Percentiles rank a stretch among this genome's conserved stretches.
Evolutionary conservation across 1,139 yeast species (phyloP).

Genomic region (Suhomyces bribrorum): DNA sequence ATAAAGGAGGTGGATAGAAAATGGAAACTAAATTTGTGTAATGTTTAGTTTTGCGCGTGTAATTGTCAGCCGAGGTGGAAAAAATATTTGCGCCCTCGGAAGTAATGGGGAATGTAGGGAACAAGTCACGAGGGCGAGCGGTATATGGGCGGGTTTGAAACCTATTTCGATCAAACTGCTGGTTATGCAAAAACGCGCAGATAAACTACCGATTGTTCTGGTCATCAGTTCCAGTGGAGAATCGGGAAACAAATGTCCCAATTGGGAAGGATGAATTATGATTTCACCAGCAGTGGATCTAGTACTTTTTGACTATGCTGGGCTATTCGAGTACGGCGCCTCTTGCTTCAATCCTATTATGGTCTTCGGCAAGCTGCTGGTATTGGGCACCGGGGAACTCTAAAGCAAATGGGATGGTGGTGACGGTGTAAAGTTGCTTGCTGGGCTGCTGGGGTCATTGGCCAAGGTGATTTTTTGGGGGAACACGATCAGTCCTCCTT

Average conservation of each 20-base stretch:
- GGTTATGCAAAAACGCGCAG: conserved; percentile 7
- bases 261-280: conserved; percentile 1
- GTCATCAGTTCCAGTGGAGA: conserved; percentile 2
- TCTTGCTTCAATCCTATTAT: background rate
- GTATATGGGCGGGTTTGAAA: too few species aligned
- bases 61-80: background rate
- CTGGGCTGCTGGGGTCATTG: background rate
- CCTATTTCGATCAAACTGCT: background rate
- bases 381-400: background rate
- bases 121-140: too few species aligned
- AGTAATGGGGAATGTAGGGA: too few species aligned
- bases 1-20: conserved; percentile 5
- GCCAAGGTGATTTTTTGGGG: too few species aligned
- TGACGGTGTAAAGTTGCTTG: background rate
- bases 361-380: background rate
- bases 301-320: too few species aligned
- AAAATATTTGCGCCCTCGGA: background rate
- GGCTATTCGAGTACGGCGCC: background rate
- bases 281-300: background rate
- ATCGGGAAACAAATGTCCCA: conserved; percentile 3
- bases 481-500: background rate
- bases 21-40: conserved; percentile 5
- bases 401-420: background rate
- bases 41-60: conserved; percentile 10
- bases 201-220: conserved; percentile 1